A percentile compares a stretch with the other conserved stretches of the same genome.
phyloP scores from a whole-genome alignment of 1,139 yeast genomes.

The Suhomyces coccinellae region DNA sequence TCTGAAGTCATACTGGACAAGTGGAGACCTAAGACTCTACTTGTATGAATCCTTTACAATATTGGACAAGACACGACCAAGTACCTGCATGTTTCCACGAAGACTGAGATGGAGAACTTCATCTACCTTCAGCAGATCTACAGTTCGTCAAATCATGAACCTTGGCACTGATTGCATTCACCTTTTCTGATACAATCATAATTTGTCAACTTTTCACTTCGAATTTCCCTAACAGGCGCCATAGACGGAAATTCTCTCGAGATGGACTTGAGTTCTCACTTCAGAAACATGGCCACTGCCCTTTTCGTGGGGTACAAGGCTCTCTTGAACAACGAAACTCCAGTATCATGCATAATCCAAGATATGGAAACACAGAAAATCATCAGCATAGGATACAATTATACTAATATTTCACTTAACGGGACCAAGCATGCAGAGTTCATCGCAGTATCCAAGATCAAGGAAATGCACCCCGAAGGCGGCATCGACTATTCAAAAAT shows the following conservation, averaged over 20 bases:
- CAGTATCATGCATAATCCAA: conserved; percentile 67
- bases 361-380: conserved; percentile 46
- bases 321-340: conserved; percentile 62
- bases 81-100: too few relatives aligned
- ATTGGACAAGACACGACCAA: neutral
- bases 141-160: too few relatives aligned
- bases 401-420: conserved; percentile 79
- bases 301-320: conserved; percentile 46
- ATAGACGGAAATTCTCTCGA: neutral
- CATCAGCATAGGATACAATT: conserved; percentile 81
- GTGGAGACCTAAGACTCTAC: too few relatives aligned
- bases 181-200: too few relatives aligned
- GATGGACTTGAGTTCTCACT: conserved; percentile 29
- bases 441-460: conserved; percentile 45
- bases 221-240: neutral
- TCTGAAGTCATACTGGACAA: too few relatives aligned
- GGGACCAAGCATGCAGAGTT: conserved; percentile 95
- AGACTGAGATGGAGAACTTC: too few relatives aligned
- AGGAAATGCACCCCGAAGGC: neutral
- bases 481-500: conserved; percentile 54
- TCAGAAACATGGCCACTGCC: conserved; percentile 39
- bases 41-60: too few relatives aligned
- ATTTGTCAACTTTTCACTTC: neutral
- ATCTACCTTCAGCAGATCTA: too few relatives aligned
- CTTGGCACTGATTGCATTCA: too few relatives aligned